phyloP scores from a whole-genome alignment of 2,329 filamentous ascomycete species.

The Dryadomyces sulphureus region DNA sequence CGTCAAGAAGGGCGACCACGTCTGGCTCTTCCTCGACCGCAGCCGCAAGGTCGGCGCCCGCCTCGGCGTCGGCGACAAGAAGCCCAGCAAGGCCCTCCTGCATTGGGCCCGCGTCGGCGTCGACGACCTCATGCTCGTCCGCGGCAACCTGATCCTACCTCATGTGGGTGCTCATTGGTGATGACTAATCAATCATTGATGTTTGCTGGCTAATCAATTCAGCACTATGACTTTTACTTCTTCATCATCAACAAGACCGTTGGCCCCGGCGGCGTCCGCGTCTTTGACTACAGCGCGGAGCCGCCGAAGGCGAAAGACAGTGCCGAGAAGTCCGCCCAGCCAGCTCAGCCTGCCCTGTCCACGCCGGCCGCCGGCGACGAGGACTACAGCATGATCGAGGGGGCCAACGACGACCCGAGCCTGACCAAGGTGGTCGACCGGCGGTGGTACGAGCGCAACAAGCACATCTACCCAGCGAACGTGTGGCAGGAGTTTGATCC shows the following conservation, averaged over 20 bases:
- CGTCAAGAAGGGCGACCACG: conserved; percentile 82
- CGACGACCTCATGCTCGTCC: conserved; percentile 86
- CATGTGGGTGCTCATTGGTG: conserved; percentile 49
- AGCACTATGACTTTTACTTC: conserved; percentile 97
- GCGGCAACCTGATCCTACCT: conserved; percentile 81
- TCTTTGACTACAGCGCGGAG: conserved; percentile 62
- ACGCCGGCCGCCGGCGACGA: conserved; percentile 16
- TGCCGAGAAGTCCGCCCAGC: background rate
- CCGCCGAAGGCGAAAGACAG: conserved; percentile 23
- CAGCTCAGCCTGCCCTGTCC: conserved; percentile 15
- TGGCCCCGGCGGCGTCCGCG: conserved; percentile 52
- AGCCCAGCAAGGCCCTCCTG: conserved; percentile 49
- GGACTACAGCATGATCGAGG: conserved; percentile 49
- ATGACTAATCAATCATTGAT: background rate
- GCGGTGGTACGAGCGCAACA: conserved; percentile 93
- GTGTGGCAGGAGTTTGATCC: conserved; percentile 93
- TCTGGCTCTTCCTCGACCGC: conserved; percentile 88
- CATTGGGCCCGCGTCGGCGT: conserved; percentile 92
- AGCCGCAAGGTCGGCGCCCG: conserved; percentile 83
- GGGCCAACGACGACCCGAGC: conserved; percentile 59
- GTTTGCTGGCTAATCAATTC: conserved; percentile 2
- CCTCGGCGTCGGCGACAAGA: conserved; percentile 53
- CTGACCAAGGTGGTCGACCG: conserved; percentile 90
- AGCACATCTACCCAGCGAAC: conserved; percentile 94
- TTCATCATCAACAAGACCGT: conserved; percentile 81